These are phyloP conservation scores for Cavenderia fasciculata DNA, from an alignment of 78 protist species.

Conservation along the genomic window DNA sequence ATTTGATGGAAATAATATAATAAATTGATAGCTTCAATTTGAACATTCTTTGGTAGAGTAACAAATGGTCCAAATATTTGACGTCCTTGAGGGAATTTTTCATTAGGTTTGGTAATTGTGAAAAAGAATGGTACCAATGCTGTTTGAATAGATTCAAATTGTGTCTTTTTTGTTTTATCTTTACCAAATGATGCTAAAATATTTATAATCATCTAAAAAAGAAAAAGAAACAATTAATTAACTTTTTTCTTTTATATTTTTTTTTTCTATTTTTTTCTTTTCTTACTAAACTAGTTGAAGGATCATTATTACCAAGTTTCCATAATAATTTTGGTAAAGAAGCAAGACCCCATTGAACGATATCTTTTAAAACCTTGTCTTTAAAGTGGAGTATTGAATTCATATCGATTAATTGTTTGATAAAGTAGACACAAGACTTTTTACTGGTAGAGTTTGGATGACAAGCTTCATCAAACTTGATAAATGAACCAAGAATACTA, in stretches of 20 bases:
- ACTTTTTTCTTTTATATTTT: too few relatives aligned
- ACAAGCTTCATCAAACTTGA: conserved; percentile 56
- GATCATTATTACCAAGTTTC: conserved; percentile 39
- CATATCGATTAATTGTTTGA: conserved; percentile 46
- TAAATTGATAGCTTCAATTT: conserved; percentile 33
- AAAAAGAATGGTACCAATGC: conserved; percentile 64
- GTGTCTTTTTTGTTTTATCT: conserved; percentile 31
- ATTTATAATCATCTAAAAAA: conserved; percentile 30
- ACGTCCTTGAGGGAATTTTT: conserved; percentile 29
- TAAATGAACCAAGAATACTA: conserved; percentile 25
- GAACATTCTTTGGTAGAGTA: conserved; percentile 31
- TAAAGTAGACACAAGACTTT: conserved; percentile 64
- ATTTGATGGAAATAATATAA: conserved; percentile 46
- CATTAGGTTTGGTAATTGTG: conserved; percentile 45
- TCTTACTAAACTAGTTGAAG: conserved; percentile 15
- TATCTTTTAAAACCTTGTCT: conserved; percentile 46
- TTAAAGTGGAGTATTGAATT: conserved; percentile 8
- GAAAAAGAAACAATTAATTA: neutral
- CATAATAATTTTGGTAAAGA: conserved; percentile 60
- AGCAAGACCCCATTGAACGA: conserved; percentile 61
- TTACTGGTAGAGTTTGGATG: conserved; percentile 45
- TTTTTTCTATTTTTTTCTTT: too few relatives aligned
- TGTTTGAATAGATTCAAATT: conserved; percentile 62
- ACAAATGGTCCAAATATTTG: conserved; percentile 69
- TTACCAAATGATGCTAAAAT: conserved; percentile 54